Conservation (phyloP, 345 rosid genomes). For the Isatis tinctoria region DNA sequence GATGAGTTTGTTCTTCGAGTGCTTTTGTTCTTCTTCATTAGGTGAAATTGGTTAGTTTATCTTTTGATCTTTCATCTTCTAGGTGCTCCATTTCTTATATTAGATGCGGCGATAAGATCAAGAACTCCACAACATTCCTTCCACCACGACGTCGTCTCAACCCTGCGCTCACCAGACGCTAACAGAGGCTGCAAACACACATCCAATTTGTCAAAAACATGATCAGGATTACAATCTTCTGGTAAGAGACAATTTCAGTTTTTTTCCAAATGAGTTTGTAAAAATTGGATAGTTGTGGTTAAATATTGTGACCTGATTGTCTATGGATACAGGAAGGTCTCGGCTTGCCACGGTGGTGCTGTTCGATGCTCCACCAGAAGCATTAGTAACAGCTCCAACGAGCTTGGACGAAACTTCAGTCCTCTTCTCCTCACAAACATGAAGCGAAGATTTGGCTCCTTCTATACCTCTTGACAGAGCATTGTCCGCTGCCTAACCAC, state of each 20-base stretch:
- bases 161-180: conserved; percentile 3
- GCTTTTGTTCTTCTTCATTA: conserved; percentile 7
- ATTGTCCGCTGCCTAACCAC: conserved; percentile 26
- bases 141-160: conserved; percentile 34
- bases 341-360: conserved; percentile 21
- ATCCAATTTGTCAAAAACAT: conserved; percentile 13
- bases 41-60: neutral
- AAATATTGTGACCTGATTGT: conserved; percentile 24
- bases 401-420: conserved; percentile 23
- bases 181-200: conserved; percentile 30
- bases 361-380: conserved; percentile 25
- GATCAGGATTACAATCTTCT: neutral
- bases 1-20: conserved; percentile 8
- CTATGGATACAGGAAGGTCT: conserved; percentile 29
- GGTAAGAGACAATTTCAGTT: neutral
- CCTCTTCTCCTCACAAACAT: conserved; percentile 19
- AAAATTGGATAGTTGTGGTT: neutral
- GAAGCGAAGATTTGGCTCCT: conserved; percentile 19
- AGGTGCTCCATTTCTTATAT: neutral
- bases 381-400: conserved; percentile 21
- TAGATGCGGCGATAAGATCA: conserved; percentile 28
- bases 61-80: neutral
- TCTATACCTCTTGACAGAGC: conserved; percentile 26
- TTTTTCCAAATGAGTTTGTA: neutral
- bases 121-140: conserved; percentile 39